phyloP scores from a whole-genome alignment of 441 rosid genomes.

The Mallotus japonicus region DNA sequence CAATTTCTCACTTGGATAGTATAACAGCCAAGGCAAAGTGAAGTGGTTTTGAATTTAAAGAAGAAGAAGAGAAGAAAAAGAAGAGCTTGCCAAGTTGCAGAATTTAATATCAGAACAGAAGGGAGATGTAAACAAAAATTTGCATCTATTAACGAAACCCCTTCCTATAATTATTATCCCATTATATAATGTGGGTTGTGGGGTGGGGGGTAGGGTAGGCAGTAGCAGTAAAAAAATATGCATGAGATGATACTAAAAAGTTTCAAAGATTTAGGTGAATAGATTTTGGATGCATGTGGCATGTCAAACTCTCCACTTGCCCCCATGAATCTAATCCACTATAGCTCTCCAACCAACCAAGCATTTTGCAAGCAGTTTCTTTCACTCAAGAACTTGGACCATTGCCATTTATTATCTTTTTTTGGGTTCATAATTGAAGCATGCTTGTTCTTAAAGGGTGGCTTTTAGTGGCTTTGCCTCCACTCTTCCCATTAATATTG shows the following conservation, averaged over 20 bases:
- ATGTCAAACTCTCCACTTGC: conserved; percentile 20
- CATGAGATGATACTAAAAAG: conserved; percentile 23
- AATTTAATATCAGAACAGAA: no score
- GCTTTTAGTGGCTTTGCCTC: conserved; percentile 31
- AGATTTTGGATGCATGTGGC: conserved; percentile 24
- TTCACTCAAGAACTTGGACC: conserved; percentile 25
- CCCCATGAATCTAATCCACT: conserved; percentile 33
- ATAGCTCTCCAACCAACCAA: conserved; percentile 16
- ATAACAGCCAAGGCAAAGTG: background rate
- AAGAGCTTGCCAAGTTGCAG: no score
- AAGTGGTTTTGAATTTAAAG: background rate
- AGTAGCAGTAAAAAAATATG: background rate
- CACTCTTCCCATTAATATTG: conserved; percentile 24
- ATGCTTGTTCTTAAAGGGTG: conserved; percentile 32
- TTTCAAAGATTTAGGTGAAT: conserved; percentile 30
- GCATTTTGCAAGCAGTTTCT: conserved; percentile 17
- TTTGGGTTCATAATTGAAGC: conserved; percentile 24
- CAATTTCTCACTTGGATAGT: background rate
- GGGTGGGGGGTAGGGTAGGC: background rate
- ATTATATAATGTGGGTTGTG: background rate
- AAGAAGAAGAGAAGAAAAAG: no score
- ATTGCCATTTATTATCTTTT: conserved; percentile 21
- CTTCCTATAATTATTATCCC: background rate
- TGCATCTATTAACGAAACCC: background rate
- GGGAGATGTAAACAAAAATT: background rate